Evolutionary conservation across 345 rosid genomes (phyloP), one percentile per base, ranked within the genome.

Genomic region (Viola odorata): DNA sequence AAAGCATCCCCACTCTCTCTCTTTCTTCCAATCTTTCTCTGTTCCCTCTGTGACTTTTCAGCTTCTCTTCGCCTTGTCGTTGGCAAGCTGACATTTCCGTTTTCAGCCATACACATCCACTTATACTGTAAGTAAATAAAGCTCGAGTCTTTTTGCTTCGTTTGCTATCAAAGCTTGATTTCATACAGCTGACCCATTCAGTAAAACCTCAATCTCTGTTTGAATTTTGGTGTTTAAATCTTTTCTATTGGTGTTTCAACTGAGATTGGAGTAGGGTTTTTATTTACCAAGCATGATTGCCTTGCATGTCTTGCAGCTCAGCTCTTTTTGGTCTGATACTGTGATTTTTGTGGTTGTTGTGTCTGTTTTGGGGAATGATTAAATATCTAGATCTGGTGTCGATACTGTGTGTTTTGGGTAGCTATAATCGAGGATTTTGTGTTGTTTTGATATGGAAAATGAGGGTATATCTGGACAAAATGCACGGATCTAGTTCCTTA

Each of bases 21-120:
- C 41, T 55, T 14, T 41, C 54, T 49, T 15, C 5, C 48, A 58
- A n/a, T 58, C 60, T 75, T 80, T 55, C 78, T 78, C 67, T 59
- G 60, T 62, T 57, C 45, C 52, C 37, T 55, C 41, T 68, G 66
- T 14, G 75, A 72, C 79, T 75, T 79, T 75, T 66, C 63, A 63
- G 73, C 63, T 73, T 75, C 81, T 80, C 72, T 12, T 55, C 65
- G 61, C 66, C 67, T 67, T 67, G 73, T 69, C 72, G 53, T 51
- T 52, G 66, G 67, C 10, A 37, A 45, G 57, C 75, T 70, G 72
- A 64, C 69, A 58, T 70, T 67, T 65, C 48, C 17, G 8, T 50
- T 56, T 69, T 38, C 58, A 41, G 58, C 47, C 54, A 17, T 40
- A 49, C 63, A 50, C 61, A 63, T 47, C 63, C 57, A n/a, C 66